A percentile compares a stretch with the other conserved stretches of the same genome.
phyloP scores from a whole-genome alignment of 2,329 filamentous ascomycete species.

The Cladosporium sphaerospermum region DNA sequence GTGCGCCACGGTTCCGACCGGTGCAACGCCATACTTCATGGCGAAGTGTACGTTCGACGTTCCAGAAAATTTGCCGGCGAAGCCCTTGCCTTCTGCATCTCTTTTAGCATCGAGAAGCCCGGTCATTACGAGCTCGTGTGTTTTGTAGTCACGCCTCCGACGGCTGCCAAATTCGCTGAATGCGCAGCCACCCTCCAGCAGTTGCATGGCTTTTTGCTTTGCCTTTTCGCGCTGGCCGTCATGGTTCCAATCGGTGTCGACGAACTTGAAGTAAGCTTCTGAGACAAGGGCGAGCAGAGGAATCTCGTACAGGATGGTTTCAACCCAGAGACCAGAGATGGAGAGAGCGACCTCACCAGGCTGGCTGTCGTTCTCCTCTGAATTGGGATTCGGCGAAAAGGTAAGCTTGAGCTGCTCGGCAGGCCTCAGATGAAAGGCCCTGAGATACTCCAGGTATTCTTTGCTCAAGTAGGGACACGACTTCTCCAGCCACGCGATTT shows the following conservation, averaged over 20 bases:
- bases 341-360: conserved; percentile 70
- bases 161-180: conserved; percentile 93
- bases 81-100: conserved; percentile 56
- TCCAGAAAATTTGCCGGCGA: conserved; percentile 69
- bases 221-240: conserved; percentile 80
- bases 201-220: conserved; percentile 67
- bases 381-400: conserved; percentile 54
- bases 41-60: conserved; percentile 97
- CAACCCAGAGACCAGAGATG: conserved; percentile 79
- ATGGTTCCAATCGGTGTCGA: conserved; percentile 88
- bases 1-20: conserved; percentile 86
- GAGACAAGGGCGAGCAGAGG: conserved; percentile 86
- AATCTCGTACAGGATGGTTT: conserved; percentile 97
- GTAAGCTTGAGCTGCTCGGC: conserved; percentile 69
- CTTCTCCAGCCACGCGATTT: conserved; percentile 69
- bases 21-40: conserved; percentile 79
- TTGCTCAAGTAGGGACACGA: conserved; percentile 75
- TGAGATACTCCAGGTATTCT: conserved; percentile 74
- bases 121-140: conserved; percentile 83
- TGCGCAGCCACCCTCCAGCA: conserved; percentile 76
- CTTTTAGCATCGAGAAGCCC: conserved; percentile 75
- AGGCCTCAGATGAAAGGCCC: conserved; percentile 73
- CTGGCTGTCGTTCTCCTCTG: conserved; percentile 42
- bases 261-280: conserved; percentile 96
- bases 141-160: conserved; percentile 85